Base-by-base conservation (phyloP, 23 red algal species). In the Chondrus crispus region DNA sequence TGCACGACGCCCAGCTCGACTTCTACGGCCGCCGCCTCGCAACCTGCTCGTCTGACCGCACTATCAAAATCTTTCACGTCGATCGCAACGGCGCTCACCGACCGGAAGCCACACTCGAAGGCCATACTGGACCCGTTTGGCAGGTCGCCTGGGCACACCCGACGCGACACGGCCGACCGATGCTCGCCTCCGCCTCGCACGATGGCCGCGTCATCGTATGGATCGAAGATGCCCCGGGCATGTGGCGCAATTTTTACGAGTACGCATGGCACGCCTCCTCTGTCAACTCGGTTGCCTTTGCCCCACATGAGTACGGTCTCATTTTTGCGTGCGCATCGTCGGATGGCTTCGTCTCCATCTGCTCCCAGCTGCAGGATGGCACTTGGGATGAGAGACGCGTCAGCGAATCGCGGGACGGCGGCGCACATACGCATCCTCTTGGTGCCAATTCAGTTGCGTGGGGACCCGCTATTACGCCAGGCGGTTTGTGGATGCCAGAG, bases 121-220 rank as follows among this genome's bases (percentile, higher is more conserved):
- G 90, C 16, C 91, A 96, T 62, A 78, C 95, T n/a, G 97, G 97
- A 13, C 91, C 97, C 4, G 94, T 99, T 39, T 99, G 97, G 97
- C 97, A 99, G 53, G 85, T 99, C 16, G 81, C 93, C 8, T 99
- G 97, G 97, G 94, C 94, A 20, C 97, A 99, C 60, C 97, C 97
- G 22, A 84, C 85, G 16, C 93, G 93, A 64, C 94, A 95, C 68
- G 93, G 87, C 30, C 38, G 79, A 14, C 89, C 89, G 49, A 36
- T 99, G 26, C 91, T 99, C 14, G 97, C 93, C 13, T 95, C 97
- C 1, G 93, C 90, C 48, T 91, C 94, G 5, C 94, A 92, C 39
- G 97, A 99, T 77, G 87, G 95, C 22, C 88, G 93, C 20, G 97
- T 95, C 11, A 95, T 99, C 52, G 33, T 99, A 10, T 99, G 97